A percentile compares a stretch with the other conserved stretches of the same genome.
Evolutionary conservation across 2,329 filamentous ascomycete genomes (phyloP).

Genomic region (Claviceps sp.): DNA sequence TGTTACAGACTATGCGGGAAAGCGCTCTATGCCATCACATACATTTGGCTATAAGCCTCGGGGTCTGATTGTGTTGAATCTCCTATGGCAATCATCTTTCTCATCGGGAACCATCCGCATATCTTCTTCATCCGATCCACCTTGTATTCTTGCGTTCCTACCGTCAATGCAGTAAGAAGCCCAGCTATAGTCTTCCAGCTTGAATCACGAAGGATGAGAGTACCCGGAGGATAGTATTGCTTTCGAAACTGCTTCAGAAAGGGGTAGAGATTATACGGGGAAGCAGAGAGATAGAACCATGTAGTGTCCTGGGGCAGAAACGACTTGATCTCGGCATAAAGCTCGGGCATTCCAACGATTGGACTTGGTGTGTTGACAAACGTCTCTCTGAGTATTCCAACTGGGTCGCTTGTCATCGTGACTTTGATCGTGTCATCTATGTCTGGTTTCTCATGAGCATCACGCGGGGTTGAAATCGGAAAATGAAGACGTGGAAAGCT

Average conservation of each 20-base stretch:
- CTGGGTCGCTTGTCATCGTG: conserved; percentile 66
- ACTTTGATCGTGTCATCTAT: conserved; percentile 94
- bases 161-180: conserved; percentile 63
- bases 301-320: conserved; percentile 45
- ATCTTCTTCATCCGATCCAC: conserved; percentile 66
- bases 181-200: conserved; percentile 77
- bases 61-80: conserved; percentile 89
- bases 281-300: conserved; percentile 90
- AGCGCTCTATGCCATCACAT: conserved; percentile 17
- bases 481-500: neutral
- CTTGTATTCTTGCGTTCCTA: conserved; percentile 79
- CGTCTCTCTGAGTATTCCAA: conserved; percentile 70
- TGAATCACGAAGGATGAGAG: conserved; percentile 71
- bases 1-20: neutral
- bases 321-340: conserved; percentile 55
- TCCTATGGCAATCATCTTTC: conserved; percentile 72
- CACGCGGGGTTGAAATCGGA: neutral
- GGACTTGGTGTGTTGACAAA: conserved; percentile 64
- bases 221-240: conserved; percentile 59
- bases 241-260: conserved; percentile 67
- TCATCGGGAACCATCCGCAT: conserved; percentile 61
- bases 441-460: conserved; percentile 34
- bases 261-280: conserved; percentile 86
- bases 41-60: conserved; percentile 76
- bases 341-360: conserved; percentile 68